These are phyloP conservation scores for Alternaria metachromatica DNA, from an alignment of 2,329 filamentous ascomycete species.

Conservation along the genomic window DNA sequence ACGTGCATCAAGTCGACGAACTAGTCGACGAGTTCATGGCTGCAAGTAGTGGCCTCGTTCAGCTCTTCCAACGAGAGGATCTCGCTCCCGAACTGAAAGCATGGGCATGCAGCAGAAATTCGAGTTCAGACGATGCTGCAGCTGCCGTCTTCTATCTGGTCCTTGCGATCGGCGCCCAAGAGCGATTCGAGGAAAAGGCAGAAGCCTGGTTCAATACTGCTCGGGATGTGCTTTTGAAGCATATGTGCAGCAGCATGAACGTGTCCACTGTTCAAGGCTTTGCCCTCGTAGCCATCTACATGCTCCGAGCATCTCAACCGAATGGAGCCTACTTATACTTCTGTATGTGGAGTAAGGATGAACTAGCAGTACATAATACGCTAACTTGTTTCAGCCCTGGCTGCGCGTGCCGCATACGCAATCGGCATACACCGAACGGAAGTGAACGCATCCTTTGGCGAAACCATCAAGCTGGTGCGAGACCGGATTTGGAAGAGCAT, in stretches of 20 bases:
- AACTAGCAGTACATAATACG: too few relatives aligned
- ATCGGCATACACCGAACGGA: conserved; percentile 61
- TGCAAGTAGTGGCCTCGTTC: conserved; percentile 57
- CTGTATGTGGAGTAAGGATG: conserved; percentile 30
- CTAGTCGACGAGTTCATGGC: conserved; percentile 54
- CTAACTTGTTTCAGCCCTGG: conserved; percentile 41
- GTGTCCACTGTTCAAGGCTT: conserved; percentile 61
- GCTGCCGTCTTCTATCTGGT: conserved; percentile 60
- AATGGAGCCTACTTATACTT: conserved; percentile 62
- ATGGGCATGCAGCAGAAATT: conserved; percentile 29
- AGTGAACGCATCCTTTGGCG: conserved; percentile 59
- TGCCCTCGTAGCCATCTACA: conserved; percentile 59
- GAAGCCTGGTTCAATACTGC: conserved; percentile 58
- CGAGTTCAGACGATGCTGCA: conserved; percentile 49
- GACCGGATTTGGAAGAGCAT: conserved; percentile 62
- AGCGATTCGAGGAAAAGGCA: conserved; percentile 50
- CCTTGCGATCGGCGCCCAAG: conserved; percentile 58
- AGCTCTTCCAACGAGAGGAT: conserved; percentile 56
- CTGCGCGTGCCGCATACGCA: conserved; percentile 60
- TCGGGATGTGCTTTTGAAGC: conserved; percentile 53
- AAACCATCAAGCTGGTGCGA: conserved; percentile 49
- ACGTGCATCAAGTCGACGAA: conserved; percentile 49
- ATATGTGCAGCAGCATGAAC: conserved; percentile 58
- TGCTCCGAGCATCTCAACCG: conserved; percentile 59
- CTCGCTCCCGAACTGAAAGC: conserved; percentile 27